Evolutionary conservation across 1,284 basidiomycete species (phyloP), one percentile per base, ranked within the genome.

Genomic region (Heterobasidion occidentale): DNA sequence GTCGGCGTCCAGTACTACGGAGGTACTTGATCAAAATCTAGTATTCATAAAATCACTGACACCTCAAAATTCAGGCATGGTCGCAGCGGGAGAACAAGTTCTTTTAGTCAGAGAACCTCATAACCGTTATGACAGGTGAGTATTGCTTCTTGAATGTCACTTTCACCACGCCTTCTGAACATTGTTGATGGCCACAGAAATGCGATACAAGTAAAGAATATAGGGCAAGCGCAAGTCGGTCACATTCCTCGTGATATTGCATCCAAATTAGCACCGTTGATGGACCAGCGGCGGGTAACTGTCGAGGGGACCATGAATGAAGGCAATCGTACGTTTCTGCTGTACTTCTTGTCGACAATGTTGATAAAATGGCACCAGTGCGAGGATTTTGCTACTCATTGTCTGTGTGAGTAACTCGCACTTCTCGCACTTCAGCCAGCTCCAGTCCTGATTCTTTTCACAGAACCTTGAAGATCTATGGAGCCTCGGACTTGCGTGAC

Each of bases 1-100:
- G 92, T 93, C 0, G 91, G 91, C 0, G 74, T 93, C 11, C 89
- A 91, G 65, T 90, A 94, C 66, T 94, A 94, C 64, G 74, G 74
- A 65, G 88, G 88, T 82, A 52, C 7, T 62, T 60, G 14, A 51
- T 53, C 12, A 20, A 5, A 36, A 50, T 35, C 51, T 58, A 27
- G 20, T 42, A 45, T 35, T 17, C 34, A 27, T 47, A 14, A 53
- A 42, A 46, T 54, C 15, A 56, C 44, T 57, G 15, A 33, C 38
- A 17, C 35, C n/a, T 20, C 19, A 45, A 55, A 57, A 56, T n/a
- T 34, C 47, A 82, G 90, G 90, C 44, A 65, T 93, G 53, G 92
- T 92, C 44, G 89, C 85, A 3, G 68, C 78, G 1, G 88, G 86
- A 48, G 90, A 94, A 68, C 79, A 90, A 68, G 91, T 94, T n/a